Evolutionary conservation across 2,329 filamentous ascomycete genomes (phyloP).

Genomic region (Microsporum canis): DNA sequence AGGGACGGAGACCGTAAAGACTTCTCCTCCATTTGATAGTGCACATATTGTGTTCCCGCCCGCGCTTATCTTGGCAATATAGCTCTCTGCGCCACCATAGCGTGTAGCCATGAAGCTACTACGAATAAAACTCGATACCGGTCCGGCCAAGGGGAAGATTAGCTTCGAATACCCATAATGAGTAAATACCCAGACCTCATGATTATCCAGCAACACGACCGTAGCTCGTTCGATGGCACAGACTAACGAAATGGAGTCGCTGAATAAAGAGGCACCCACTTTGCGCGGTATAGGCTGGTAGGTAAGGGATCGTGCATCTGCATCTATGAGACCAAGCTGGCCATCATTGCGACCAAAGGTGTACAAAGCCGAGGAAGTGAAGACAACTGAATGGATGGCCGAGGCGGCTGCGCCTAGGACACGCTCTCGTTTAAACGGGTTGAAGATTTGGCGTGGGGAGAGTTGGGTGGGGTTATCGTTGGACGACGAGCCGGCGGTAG

Average conservation of each 20-base stretch:
- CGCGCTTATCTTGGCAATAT: constrained; percentile 65
- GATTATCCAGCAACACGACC: constrained; percentile 69
- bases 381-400: constrained; percentile 78
- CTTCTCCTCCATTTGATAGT: constrained; percentile 69
- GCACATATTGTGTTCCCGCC: constrained; percentile 89
- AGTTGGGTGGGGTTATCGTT: constrained; percentile 78
- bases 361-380: constrained; percentile 69
- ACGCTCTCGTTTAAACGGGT: constrained; percentile 73
- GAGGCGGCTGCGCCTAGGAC: constrained; percentile 80
- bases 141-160: constrained; percentile 64
- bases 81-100: constrained; percentile 53
- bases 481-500: constrained; percentile 33
- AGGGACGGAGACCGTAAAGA: constrained; percentile 74
- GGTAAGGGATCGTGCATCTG: constrained; percentile 82
- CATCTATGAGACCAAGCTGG: constrained; percentile 86
- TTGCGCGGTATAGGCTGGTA: constrained; percentile 71
- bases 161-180: constrained; percentile 93
- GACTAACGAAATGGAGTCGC: constrained; percentile 60
- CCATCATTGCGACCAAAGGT: constrained; percentile 94
- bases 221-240: constrained; percentile 87
- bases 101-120: constrained; percentile 54
- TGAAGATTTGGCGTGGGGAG: constrained; percentile 78
- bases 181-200: constrained; percentile 85
- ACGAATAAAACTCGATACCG: constrained; percentile 53
- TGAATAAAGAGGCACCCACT: constrained; percentile 75